These are phyloP conservation scores for Colletotrichum tamarilloi DNA, from an alignment of 2,329 filamentous ascomycete genomes.

Conservation along the genomic window DNA sequence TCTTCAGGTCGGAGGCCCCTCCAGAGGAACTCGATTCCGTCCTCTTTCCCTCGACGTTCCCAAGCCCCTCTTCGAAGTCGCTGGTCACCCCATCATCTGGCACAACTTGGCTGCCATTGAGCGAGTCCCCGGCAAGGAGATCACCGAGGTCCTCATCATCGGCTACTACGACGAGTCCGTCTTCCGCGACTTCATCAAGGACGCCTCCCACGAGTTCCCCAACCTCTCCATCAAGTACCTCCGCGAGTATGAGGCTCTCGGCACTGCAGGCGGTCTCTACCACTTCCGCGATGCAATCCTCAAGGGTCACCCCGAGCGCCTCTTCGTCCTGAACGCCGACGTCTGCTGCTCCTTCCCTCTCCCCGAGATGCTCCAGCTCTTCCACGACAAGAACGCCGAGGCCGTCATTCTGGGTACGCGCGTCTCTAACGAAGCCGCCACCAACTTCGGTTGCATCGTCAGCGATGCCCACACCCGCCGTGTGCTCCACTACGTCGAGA, in stretches of 20 bases:
- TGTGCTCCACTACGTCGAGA: constrained; percentile 98
- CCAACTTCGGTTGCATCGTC: constrained; percentile 98
- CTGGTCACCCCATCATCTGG: constrained; percentile 97
- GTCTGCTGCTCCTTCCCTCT: constrained; percentile 99
- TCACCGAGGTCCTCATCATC: constrained; percentile 97
- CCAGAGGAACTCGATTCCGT: constrained; percentile 93
- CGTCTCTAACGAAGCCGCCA: constrained; percentile 89
- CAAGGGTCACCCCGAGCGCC: constrained; percentile 92
- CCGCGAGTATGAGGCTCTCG: constrained; percentile 95
- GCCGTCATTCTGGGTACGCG: constrained; percentile 95
- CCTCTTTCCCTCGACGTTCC: constrained; percentile 95
- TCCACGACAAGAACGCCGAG: constrained; percentile 95
- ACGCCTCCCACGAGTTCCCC: constrained; percentile 85
- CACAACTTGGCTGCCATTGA: constrained; percentile 94
- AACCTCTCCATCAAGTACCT: constrained; percentile 93
- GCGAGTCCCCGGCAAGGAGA: constrained; percentile 81
- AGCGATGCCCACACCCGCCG: constrained; percentile 93
- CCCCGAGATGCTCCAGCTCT: constrained; percentile 93
- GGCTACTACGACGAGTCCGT: constrained; percentile 98
- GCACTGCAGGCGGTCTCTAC: constrained; percentile 96
- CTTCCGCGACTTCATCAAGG: constrained; percentile 98
- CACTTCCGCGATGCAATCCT: constrained; percentile 99
- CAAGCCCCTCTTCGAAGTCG: constrained; percentile 98
- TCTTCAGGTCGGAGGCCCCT: constrained; percentile 88
- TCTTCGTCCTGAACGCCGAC: constrained; percentile 98